phyloP scores from a whole-genome alignment of 2,329 filamentous ascomycete species.

The Colletotrichum plurivorum region DNA sequence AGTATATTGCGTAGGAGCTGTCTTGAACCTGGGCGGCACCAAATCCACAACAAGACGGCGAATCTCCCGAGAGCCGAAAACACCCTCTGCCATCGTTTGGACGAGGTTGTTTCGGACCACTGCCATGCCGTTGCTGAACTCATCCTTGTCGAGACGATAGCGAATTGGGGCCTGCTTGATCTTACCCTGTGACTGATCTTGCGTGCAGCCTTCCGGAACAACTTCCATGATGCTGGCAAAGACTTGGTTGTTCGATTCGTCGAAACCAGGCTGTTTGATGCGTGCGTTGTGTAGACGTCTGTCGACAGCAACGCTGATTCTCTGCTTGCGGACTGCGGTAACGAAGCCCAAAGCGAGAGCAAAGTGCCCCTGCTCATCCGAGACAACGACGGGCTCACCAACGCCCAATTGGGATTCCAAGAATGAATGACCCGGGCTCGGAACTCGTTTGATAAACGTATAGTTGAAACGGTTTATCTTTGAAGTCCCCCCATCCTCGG shows the following conservation, averaged over 20 bases:
- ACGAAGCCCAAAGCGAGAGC: slow-evolving; percentile 94
- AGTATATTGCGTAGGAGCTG: slow-evolving; percentile 73
- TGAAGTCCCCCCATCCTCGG: slow-evolving; percentile 76
- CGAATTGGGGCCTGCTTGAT: slow-evolving; percentile 70
- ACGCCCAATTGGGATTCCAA: slow-evolving; percentile 88
- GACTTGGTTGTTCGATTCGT: slow-evolving; percentile 82
- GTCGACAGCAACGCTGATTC: slow-evolving; percentile 92
- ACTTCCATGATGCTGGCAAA: slow-evolving; percentile 96
- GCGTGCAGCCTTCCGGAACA: slow-evolving; percentile 66
- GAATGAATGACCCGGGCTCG: slow-evolving; percentile 80
- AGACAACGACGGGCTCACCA: slow-evolving; percentile 96
- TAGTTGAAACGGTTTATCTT: slow-evolving; percentile 96
- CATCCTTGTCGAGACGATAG: slow-evolving; percentile 96
- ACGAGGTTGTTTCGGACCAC: slow-evolving; percentile 94
- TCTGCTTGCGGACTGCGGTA: slow-evolving; percentile 79
- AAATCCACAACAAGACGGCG: slow-evolving; percentile 86
- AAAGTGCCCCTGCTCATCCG: slow-evolving; percentile 95
- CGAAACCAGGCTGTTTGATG: slow-evolving; percentile 81
- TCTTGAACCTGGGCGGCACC: slow-evolving; percentile 80
- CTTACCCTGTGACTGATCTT: slow-evolving; percentile 66
- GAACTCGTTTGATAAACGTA: slow-evolving; percentile 81
- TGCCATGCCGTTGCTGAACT: slow-evolving; percentile 98
- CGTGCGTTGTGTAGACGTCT: slow-evolving; percentile 89
- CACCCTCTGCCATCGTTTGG: slow-evolving; percentile 87
- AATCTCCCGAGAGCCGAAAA: slow-evolving; percentile 79